Base-by-base conservation (phyloP, 2,329 filamentous ascomycete genomes). In the Aspergillus texensis region DNA sequence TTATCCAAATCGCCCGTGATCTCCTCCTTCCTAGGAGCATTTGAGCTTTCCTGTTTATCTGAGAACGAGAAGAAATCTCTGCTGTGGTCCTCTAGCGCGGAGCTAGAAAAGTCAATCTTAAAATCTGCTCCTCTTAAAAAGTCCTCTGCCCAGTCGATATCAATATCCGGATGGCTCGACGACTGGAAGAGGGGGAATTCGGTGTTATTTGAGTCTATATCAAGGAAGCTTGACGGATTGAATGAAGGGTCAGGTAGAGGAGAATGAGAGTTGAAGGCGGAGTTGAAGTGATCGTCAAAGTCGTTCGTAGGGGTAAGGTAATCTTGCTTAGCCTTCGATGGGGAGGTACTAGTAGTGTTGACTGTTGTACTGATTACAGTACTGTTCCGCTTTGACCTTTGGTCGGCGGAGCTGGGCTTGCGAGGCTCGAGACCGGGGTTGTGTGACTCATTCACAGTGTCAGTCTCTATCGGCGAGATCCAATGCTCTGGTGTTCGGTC, bases 1-100 rank as follows among this genome's bases (percentile, higher is more conserved):
- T 65, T 66, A 69, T 78, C 77, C 54, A 78, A 60, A 68, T 78
- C 77, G 3, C 77, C 77, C 0, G 77, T 78, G 4, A 78, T 78
- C 55, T 68, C 67, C 6, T 60, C 57, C 45, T 64, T 67, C 9
- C 30, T 53, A 55, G 68, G 60, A 16, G 62, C 58, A 24, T 61
- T 58, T 30, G 67, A 66, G 10, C 57, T 56, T 12, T 66, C 58
- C 30, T 66, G 68, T 62, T n/a, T 72, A 16, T 12, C 55, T 3
- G 60, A 41, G 60, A 73, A 72, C 10, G 62, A 62, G 52, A 73
- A 73, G 1, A 65, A 50, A 60, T 71, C 67, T n/a, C 65, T 62
- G 10, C 54, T 56, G n/a, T 41, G 45, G 19, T 60, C 57, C 26
- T 65, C 62, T 16, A 54, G 26, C 53, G 55, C 21, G 4, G 52